A percentile compares a stretch with the other conserved stretches of the same genome.
Evolutionary conservation across 306 rosid genomes (phyloP).

Genomic region (Corylus avellana): DNA sequence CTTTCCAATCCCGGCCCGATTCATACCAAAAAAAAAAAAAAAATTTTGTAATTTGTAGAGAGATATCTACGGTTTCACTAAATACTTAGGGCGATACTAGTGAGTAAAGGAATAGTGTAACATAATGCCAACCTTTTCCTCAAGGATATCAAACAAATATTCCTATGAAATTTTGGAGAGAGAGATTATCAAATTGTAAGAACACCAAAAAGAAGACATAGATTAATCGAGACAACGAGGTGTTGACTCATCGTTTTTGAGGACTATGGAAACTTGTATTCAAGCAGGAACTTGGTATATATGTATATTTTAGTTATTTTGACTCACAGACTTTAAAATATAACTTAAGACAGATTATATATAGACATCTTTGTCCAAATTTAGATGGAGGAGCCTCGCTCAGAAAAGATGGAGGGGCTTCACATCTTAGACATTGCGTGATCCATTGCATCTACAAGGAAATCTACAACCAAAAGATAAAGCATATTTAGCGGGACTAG

Average conservation of each 20-base stretch:
- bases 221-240: slow-evolving; percentile 57
- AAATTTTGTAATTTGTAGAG: no score
- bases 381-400: neutral
- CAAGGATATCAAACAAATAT: neutral
- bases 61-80: no score
- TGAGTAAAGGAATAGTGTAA: no score
- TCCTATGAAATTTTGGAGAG: neutral
- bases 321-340: slow-evolving; percentile 17
- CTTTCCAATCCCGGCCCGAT: no score
- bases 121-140: neutral
- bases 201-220: neutral
- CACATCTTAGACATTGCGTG: slow-evolving; percentile 60
- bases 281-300: slow-evolving; percentile 15
- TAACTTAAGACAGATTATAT: slow-evolving; percentile 2
- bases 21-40: no score
- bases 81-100: no score
- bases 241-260: slow-evolving; percentile 54
- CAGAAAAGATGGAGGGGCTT: slow-evolving; percentile 15
- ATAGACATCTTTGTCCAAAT: slow-evolving; percentile 28
- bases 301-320: slow-evolving; percentile 18
- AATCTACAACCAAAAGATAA: slow-evolving; percentile 60
- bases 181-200: neutral
- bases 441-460: slow-evolving; percentile 80
- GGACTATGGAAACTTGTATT: slow-evolving; percentile 16
- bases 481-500: slow-evolving; percentile 9